phyloP scores from a whole-genome alignment of 768 basidiomycete species.

The Ramaria rubella region DNA sequence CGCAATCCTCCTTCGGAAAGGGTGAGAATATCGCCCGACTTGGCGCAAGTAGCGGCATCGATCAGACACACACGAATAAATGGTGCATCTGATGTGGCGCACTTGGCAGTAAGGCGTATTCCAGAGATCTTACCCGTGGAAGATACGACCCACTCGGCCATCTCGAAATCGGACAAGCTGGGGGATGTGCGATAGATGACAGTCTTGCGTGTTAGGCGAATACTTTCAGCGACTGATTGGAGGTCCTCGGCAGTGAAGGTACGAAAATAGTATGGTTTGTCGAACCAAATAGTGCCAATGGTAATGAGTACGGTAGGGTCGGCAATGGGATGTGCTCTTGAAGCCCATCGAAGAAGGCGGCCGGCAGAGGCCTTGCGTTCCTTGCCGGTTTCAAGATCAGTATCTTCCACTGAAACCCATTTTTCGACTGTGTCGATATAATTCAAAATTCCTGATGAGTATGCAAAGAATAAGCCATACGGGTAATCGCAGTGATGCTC shows the following conservation, averaged over 20 bases:
- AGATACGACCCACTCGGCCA: constrained; percentile 37
- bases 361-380: constrained; percentile 26
- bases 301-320: constrained; percentile 33
- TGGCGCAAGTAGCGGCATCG: too few species aligned
- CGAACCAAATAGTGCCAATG: constrained; percentile 30
- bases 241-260: constrained; percentile 33
- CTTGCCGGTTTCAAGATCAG: constrained; percentile 29
- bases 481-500: constrained; percentile 38
- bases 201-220: constrained; percentile 29
- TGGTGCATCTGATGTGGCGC: too few species aligned
- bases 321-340: constrained; percentile 26
- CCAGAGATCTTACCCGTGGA: constrained; percentile 31
- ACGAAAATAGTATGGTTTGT: constrained; percentile 31
- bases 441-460: constrained; percentile 24
- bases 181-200: constrained; percentile 32
- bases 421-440: constrained; percentile 32
- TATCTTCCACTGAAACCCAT: constrained; percentile 31
- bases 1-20: too few species aligned
- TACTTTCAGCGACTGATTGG: constrained; percentile 27
- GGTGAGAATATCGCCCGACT: too few species aligned
- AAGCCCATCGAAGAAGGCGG: constrained; percentile 31
- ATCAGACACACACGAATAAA: too few species aligned
- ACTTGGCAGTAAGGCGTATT: constrained; percentile 31
- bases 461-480: constrained; percentile 33
- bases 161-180: constrained; percentile 29